These are phyloP conservation scores for Xylaria castorea DNA, from an alignment of 495 filamentous ascomycete genomes.

Conservation along the genomic window DNA sequence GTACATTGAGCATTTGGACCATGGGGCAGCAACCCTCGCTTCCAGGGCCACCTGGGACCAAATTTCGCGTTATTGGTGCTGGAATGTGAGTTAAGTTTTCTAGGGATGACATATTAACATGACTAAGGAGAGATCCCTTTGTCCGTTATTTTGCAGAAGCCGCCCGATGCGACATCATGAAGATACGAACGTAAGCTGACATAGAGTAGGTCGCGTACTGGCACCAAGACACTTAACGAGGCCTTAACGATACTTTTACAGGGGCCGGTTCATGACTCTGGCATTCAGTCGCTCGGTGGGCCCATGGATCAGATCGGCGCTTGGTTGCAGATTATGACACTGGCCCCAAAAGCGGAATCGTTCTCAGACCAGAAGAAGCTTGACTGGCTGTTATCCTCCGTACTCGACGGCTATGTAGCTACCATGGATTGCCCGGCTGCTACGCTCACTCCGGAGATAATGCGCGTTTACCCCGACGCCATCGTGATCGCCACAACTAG, in stretches of 20 bases:
- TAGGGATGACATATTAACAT: not conserved
- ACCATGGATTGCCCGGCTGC: slow-evolving; percentile 46
- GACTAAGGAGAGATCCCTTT: slow-evolving; percentile 3
- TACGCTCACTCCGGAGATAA: slow-evolving; percentile 45
- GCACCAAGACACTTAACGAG: slow-evolving; percentile 44
- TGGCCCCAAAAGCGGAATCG: slow-evolving; percentile 38
- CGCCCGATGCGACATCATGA: not conserved
- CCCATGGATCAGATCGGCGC: slow-evolving; percentile 37
- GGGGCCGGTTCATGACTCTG: slow-evolving; percentile 42
- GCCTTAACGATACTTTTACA: slow-evolving; percentile 40
- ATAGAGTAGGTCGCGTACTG: slow-evolving; percentile 41
- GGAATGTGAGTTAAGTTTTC: slow-evolving; percentile 40
- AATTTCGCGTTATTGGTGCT: slow-evolving; percentile 44
- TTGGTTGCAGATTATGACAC: slow-evolving; percentile 42
- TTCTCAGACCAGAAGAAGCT: slow-evolving; percentile 43
- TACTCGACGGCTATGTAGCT: slow-evolving; percentile 47
- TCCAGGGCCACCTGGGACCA: slow-evolving; percentile 41
- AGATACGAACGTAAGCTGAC: slow-evolving; percentile 27
- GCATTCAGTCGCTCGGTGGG: slow-evolving; percentile 42
- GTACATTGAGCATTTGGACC: slow-evolving; percentile 23
- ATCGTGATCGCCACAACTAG: slow-evolving; percentile 47
- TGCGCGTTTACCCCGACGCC: slow-evolving; percentile 47
- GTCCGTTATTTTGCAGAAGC: not conserved
- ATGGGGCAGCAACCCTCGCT: slow-evolving; percentile 43
- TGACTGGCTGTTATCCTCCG: slow-evolving; percentile 41